These are phyloP conservation scores for Neonectria faginata DNA, from an alignment of 2,329 filamentous ascomycete species.

Conservation along the genomic window DNA sequence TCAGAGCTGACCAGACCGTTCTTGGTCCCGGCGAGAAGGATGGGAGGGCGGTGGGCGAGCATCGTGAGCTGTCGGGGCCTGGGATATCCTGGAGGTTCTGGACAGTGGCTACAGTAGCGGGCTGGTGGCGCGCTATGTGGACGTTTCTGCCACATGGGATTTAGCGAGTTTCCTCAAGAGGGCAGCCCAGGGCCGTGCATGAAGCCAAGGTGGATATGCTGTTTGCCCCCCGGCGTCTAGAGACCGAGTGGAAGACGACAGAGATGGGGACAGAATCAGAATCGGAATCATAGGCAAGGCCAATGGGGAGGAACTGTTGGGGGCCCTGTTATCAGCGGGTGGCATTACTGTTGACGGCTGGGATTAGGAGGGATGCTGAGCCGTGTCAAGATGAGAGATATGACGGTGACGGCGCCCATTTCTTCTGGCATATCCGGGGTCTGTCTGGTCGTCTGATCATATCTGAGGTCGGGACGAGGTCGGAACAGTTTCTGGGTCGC, in stretches of 20 bases:
- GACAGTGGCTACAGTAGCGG: constrained; percentile 12
- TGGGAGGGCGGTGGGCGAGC: neutral
- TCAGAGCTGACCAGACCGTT: constrained; percentile 3
- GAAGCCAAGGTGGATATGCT: constrained; percentile 19
- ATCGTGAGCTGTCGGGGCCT: neutral
- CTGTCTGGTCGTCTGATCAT: constrained; percentile 4
- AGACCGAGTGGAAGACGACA: constrained; percentile 7
- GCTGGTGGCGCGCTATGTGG: constrained; percentile 17
- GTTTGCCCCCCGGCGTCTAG: constrained; percentile 18
- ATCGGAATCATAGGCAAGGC: neutral
- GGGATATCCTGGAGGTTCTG: neutral
- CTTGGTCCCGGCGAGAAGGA: neutral
- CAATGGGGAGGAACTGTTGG: constrained; percentile 6
- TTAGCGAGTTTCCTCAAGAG: constrained; percentile 30
- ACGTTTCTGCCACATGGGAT: constrained; percentile 28
- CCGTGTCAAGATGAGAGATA: constrained; percentile 2
- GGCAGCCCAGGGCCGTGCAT: constrained; percentile 20
- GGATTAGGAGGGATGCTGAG: constrained; percentile 10
- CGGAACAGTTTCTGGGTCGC: neutral
- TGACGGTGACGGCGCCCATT: constrained; percentile 7
- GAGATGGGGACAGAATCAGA: neutral
- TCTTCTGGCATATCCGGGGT: constrained; percentile 9
- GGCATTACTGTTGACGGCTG: constrained; percentile 6
- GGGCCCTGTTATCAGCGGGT: neutral
- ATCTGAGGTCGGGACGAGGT: constrained; percentile 10